Evolutionary conservation across 116 monocot genomes (phyloP), one percentile per base, ranked within the genome.

Genomic region (Dioscorea cayenensis): DNA sequence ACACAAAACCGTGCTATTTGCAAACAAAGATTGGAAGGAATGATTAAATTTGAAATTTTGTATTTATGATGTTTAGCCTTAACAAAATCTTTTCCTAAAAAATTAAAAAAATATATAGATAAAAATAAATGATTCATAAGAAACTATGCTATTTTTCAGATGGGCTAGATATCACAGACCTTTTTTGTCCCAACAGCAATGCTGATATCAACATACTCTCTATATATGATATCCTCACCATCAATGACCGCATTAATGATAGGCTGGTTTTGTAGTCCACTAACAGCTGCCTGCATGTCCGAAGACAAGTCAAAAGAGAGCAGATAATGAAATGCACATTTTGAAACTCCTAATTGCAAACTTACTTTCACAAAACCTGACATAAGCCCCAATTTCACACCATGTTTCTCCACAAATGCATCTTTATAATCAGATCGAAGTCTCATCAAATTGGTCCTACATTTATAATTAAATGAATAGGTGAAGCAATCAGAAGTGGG

Each of bases 371-470:
- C 73, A 84, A 96, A 96, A 69, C 92, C 87, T 52, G 95, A 96
- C 95, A 96, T 96, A 35, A 96, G 82, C 11, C 95, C 95, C 78
- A 96, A 79, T 65, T 96, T 96, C 65, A 87, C 92, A 14, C 92
- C 92, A 69, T 96, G 95, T 79, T 92, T 96, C 63, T 87, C 84
- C 7, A 83, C 64, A 69, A 96, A 96, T 0, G 79, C 90, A 77
- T 96, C 95, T 71, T 96, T 96, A 67, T 96, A 96, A 49, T 96
- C 95, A 73, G 95, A 87, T 49, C 95, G 92, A 1, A 96, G 92
- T 81, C 89, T 92, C 95, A 96, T 96, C 77, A 96, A 70, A 70
- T 96, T 96, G 21, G 95, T 92, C 95, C 95, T 96, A 27, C 55
- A 62, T 62, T 62, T 23, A 62, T 20, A 23, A 62, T 62, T 7